These are phyloP conservation scores for Macrocybe gigantea DNA, from an alignment of 768 basidiomycete genomes.

Conservation along the genomic window DNA sequence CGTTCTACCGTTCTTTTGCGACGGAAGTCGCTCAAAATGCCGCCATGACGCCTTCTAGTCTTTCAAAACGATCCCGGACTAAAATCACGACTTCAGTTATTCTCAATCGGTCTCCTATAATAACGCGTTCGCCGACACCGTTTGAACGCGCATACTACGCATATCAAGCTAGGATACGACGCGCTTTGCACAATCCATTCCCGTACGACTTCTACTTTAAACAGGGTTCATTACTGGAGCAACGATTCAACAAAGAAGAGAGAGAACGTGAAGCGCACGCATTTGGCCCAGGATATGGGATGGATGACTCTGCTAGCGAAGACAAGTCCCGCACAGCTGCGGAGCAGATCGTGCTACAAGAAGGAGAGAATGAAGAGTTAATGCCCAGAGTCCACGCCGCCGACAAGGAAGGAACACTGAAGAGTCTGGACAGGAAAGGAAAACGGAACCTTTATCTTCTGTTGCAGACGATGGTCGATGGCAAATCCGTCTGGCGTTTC, in stretches of 20 bases:
- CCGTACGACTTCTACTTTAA: conserved; percentile 93
- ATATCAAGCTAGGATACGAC: conserved; percentile 79
- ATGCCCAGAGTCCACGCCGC: conserved; percentile 56
- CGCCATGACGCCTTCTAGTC: conserved; percentile 5
- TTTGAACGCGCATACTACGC: conserved; percentile 80
- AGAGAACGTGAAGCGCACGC: conserved; percentile 62
- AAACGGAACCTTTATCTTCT: conserved; percentile 89
- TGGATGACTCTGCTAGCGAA: conserved; percentile 34
- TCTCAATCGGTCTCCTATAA: conserved; percentile 70
- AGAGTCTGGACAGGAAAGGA: conserved; percentile 76
- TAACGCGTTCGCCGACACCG: conserved; percentile 63
- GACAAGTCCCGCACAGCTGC: conserved; percentile 51
- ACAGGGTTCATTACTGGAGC: conserved; percentile 79
- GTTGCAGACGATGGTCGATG: conserved; percentile 46
- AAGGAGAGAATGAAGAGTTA: conserved; percentile 58
- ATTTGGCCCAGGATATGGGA: conserved; percentile 60
- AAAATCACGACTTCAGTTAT: conserved; percentile 59
- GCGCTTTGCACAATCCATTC: conserved; percentile 84
- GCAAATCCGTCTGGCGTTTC: conserved; percentile 69
- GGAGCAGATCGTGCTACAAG: conserved; percentile 50
- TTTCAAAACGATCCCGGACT: conserved; percentile 12
- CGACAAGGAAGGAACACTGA: conserved; percentile 54
- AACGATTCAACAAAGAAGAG: conserved; percentile 74
- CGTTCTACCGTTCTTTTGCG: conserved; percentile 19
- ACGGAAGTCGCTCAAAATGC: conserved; percentile 25